Evolutionary conservation across 805 yeast genomes (phyloP), one percentile per base, ranked within the genome.

Genomic region (Candida endomychidarum): DNA sequence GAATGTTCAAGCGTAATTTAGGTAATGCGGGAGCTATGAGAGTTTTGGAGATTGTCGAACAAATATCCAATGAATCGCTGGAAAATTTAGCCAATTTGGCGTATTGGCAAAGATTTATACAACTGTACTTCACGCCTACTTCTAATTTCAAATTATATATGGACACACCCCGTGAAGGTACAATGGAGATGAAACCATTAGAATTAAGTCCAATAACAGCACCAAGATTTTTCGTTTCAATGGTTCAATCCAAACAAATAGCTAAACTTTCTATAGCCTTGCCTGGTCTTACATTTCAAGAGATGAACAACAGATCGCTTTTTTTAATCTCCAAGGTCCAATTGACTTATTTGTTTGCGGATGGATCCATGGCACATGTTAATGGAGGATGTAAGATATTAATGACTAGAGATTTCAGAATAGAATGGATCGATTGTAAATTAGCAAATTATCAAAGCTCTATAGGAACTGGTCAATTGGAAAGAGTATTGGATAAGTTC

Each of bases 371-470:
- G 49, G 78, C 85, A 7, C 72, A 77, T 8, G 74, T 82, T 34
- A 67, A 70, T 42, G 86, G 91, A 0, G 77, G 76, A 14, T 60
- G 81, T 29, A 78, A 79, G 46, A 77, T 85, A 8, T 66, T 78
- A 5, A 75, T 87, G 62, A 81, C 78, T 53, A 67, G 81, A 22
- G 75, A 72, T 38, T 64, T 86, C 45, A 74, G 77, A 47, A 75
- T 88, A 20, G 95, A 86, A 48, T 83, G 85, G 78, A 57, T 83
- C 30, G 95, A 86, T 52, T 64, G 83, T 46, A 75, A 74, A 18
- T 52, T 59, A 23, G 24, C 47, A 27, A 51, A 50, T 27, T 64
- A 61, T 45, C 60, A 58, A 29, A 54, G 59, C 9, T 46, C 62
- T 2, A 38, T 67, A 41, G 29, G 37, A 37, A 7, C 28, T 14